Evolutionary conservation across 306 rosid species (phyloP), one percentile per base, ranked within the genome.

Genomic region (Comarum palustre): DNA sequence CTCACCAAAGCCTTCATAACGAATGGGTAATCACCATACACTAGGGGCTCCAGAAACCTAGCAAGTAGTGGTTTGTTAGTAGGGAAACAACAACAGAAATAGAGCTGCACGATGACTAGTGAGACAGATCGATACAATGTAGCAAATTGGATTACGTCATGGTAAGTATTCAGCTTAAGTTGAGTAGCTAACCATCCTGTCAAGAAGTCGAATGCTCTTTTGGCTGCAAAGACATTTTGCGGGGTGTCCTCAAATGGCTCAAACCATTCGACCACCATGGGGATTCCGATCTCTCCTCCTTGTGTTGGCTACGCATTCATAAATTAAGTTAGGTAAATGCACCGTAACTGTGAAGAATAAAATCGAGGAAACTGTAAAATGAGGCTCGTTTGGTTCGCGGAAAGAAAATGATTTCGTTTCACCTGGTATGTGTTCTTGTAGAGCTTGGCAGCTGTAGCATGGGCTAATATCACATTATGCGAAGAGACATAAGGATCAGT

Each of bases 1-100:
- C 55, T 15, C 20, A 67, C 15, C 57, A 67, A 22, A 43, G 52
- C 39, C 29, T 4, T 67, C 72, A 67, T 45, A 0, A 25, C 2
- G 14, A 42, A 46, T 14, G 72, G 72, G 38, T 67, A 67, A 15
- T 46, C 55, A 42, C 72, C 72, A 45, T 42, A 45, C 2, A 67
- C 41, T 8, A 67, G 22, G 50, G 72, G 72, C 55, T 67, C 72
- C 57, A 67, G 3, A 67, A 42, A 46, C 71, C 71, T 66, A 66
- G 50, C 2, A 39, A 22, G 17, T 32, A 20, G 20, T 2, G 12
- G 34, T 66, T 25, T 17, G 5, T 39, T 14, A 27, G n/a, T 59
- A 15, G 9, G 65, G 9, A 59, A 15, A 29, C 10, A 13, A 13
- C 29, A 52, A 22, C 31, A 24, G 27, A 8, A 11, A n/a, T 51